Percentiles rank a stretch among this genome's conserved stretches.
Evolutionary conservation across 768 basidiomycete genomes (phyloP).

Genomic region (Rossbeevera mucosa): DNA sequence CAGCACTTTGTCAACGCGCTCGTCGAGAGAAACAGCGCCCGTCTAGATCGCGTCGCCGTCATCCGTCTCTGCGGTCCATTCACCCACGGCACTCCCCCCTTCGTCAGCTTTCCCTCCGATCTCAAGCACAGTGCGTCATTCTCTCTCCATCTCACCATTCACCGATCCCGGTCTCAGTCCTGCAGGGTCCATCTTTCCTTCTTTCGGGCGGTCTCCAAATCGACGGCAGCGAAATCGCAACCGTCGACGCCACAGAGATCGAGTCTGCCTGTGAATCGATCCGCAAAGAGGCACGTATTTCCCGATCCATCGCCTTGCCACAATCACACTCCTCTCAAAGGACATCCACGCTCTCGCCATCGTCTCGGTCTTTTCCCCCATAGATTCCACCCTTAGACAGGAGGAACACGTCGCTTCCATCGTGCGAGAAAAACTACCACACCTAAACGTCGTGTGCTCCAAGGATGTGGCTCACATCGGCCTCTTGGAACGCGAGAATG

Average conservation of each 20-base stretch:
- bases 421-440: slow-evolving; percentile 36
- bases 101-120: slow-evolving; percentile 45
- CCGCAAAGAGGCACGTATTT: slow-evolving; percentile 24
- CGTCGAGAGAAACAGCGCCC: slow-evolving; percentile 48
- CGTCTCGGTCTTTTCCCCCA: slow-evolving; percentile 45
- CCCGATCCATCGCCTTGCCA: not conserved
- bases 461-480: slow-evolving; percentile 56
- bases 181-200: slow-evolving; percentile 31
- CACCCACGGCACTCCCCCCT: slow-evolving; percentile 54
- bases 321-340: slow-evolving; percentile 9
- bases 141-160: slow-evolving; percentile 13
- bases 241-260: slow-evolving; percentile 42
- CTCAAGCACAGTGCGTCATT: slow-evolving; percentile 28
- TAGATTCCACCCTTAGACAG: slow-evolving; percentile 42
- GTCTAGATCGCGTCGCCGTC: slow-evolving; percentile 58
- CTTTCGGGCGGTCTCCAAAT: slow-evolving; percentile 43
- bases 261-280: slow-evolving; percentile 40
- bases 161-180: slow-evolving; percentile 12
- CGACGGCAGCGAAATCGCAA: slow-evolving; percentile 42
- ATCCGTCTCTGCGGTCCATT: slow-evolving; percentile 60
- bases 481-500: slow-evolving; percentile 62
- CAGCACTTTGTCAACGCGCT: slow-evolving; percentile 58
- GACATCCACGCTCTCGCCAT: slow-evolving; percentile 37
- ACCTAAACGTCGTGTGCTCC: slow-evolving; percentile 48
- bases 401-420: slow-evolving; percentile 45